Conservation (phyloP, 805 yeast species). For the Barnettozyma populi region DNA sequence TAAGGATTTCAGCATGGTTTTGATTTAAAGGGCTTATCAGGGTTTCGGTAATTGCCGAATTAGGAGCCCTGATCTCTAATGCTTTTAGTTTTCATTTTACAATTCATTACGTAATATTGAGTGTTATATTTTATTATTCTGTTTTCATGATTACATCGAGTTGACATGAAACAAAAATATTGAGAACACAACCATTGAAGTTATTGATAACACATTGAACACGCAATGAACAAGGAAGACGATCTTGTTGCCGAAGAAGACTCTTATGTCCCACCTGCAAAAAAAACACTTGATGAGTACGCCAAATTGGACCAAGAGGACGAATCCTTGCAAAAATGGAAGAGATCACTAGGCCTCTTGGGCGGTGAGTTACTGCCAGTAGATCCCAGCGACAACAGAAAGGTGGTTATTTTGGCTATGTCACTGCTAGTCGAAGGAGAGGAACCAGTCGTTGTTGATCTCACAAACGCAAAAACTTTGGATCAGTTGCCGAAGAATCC, state of each 20-base stretch:
- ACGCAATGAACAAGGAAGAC: conserved; percentile 30
- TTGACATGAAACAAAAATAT: neutral
- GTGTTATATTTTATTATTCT: no score
- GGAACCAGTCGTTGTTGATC: conserved; percentile 61
- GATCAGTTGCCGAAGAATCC: conserved; percentile 56
- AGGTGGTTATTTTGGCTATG: conserved; percentile 76
- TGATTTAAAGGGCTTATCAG: neutral
- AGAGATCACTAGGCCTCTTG: conserved; percentile 74
- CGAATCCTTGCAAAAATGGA: conserved; percentile 88
- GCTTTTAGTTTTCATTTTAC: no score
- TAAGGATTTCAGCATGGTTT: neutral
- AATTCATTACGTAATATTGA: no score
- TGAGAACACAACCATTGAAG: neutral
- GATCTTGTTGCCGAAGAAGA: conserved; percentile 59
- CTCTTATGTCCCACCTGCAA: conserved; percentile 46
- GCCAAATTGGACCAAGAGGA: conserved; percentile 82
- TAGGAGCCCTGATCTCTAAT: neutral
- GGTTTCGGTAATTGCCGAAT: neutral
- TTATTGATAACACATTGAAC: neutral
- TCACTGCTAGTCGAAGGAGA: conserved; percentile 64
- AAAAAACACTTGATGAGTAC: conserved; percentile 82
- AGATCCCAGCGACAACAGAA: conserved; percentile 60
- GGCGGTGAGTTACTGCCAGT: conserved; percentile 57
- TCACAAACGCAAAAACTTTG: conserved; percentile 57
- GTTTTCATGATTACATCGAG: neutral